These are phyloP conservation scores for Novymonas esmeraldas DNA, from an alignment of 208 protist genomes.

Conservation along the genomic window DNA sequence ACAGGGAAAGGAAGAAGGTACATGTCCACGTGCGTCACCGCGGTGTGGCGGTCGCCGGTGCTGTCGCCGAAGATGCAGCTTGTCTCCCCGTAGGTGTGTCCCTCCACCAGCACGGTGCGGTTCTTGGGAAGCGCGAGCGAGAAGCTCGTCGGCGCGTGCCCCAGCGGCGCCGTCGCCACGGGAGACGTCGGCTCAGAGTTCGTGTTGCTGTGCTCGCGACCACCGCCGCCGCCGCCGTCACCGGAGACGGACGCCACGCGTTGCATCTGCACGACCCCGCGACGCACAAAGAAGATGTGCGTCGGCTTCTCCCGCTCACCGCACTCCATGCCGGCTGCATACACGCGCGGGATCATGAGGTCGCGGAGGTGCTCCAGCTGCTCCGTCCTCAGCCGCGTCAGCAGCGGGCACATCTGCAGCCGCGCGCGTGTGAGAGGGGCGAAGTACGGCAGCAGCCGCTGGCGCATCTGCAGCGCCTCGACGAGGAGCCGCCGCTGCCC, in stretches of 20 bases:
- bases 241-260: slow-evolving; percentile 35
- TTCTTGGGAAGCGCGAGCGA: slow-evolving; percentile 40
- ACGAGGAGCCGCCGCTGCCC: slow-evolving; percentile 54
- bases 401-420: slow-evolving; percentile 71
- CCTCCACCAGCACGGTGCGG: slow-evolving; percentile 69
- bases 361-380: slow-evolving; percentile 60
- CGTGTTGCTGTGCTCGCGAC: background rate
- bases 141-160: slow-evolving; percentile 6
- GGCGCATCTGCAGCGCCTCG: slow-evolving; percentile 50
- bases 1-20: slow-evolving; percentile 79
- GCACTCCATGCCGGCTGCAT: slow-evolving; percentile 70
- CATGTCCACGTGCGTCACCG: slow-evolving; percentile 76
- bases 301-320: slow-evolving; percentile 40
- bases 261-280: slow-evolving; percentile 70
- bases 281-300: slow-evolving; percentile 82
- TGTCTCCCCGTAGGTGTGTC: slow-evolving; percentile 83
- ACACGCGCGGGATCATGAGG: slow-evolving; percentile 63
- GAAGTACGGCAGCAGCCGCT: slow-evolving; percentile 64
- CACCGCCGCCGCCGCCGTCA: slow-evolving; percentile 3
- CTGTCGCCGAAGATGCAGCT: slow-evolving; percentile 76
- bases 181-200: slow-evolving; percentile 14
- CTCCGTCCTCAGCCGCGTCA: slow-evolving; percentile 47
- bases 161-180: slow-evolving; percentile 5
- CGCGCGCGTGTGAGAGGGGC: slow-evolving; percentile 58
- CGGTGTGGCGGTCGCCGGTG: slow-evolving; percentile 53